These are phyloP conservation scores for Phanerochaete sordida DNA, from an alignment of 768 basidiomycete species.

Conservation along the genomic window DNA sequence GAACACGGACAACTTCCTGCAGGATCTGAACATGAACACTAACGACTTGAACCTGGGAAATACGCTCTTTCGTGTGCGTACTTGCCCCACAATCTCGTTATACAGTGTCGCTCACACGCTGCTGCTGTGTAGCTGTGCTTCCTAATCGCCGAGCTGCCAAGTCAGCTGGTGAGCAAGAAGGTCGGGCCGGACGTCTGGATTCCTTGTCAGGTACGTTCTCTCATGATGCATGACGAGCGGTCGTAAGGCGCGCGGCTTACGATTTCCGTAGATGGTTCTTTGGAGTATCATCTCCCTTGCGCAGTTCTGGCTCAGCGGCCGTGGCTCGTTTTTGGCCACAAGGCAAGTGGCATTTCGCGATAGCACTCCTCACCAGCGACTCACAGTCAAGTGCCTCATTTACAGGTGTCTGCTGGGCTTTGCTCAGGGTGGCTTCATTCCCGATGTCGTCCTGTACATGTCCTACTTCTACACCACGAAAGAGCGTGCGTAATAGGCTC, in stretches of 20 bases:
- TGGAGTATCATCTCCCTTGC: constrained; percentile 55
- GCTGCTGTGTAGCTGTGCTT: constrained; percentile 19
- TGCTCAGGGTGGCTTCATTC: constrained; percentile 63
- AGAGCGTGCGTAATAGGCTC: constrained; percentile 38
- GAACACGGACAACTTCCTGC: constrained; percentile 66
- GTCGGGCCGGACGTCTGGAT: constrained; percentile 69
- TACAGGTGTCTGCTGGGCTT: constrained; percentile 52
- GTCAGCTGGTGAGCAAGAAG: constrained; percentile 64
- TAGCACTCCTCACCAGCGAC: background rate
- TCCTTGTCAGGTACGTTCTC: constrained; percentile 43
- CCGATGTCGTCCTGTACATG: constrained; percentile 61
- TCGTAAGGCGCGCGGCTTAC: background rate
- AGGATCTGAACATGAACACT: constrained; percentile 56
- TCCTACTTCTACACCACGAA: constrained; percentile 61
- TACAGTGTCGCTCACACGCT: background rate
- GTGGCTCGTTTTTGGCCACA: constrained; percentile 51
- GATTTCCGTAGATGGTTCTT: constrained; percentile 40
- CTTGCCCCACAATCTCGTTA: too few relatives aligned
- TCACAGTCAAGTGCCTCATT: background rate
- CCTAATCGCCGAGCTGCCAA: constrained; percentile 53
- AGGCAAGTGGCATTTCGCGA: constrained; percentile 27
- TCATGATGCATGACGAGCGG: too few relatives aligned
- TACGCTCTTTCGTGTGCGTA: constrained; percentile 48
- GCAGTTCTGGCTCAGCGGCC: constrained; percentile 57
- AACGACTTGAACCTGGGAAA: constrained; percentile 66